phyloP scores from a whole-genome alignment of 2,329 filamentous ascomycete genomes.

The Colletotrichum ledebouriae region DNA sequence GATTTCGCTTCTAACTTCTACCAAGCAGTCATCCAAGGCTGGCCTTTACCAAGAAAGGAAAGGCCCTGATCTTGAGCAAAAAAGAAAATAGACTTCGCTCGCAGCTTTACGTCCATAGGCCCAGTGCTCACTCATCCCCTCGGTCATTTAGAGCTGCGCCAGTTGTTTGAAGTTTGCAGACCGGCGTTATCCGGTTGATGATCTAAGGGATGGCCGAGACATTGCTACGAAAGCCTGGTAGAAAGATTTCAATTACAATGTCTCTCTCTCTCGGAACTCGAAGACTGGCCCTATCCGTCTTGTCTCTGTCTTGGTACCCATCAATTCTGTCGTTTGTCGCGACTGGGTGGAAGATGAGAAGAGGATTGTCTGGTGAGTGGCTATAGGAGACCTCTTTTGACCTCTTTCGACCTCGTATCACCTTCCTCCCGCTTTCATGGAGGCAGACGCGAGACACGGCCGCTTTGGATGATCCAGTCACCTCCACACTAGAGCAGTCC shows the following conservation, averaged over 20 bases:
- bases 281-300: neutral
- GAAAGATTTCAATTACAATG: neutral
- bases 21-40: too few relatives aligned
- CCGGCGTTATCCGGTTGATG: conserved; percentile 3
- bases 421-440: conserved; percentile 7
- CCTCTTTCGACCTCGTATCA: neutral
- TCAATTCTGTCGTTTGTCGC: neutral
- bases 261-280: neutral
- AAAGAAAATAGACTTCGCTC: too few relatives aligned
- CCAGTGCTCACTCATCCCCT: neutral
- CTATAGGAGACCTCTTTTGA: too few relatives aligned
- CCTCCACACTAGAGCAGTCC: neutral
- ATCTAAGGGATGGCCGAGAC: conserved; percentile 32
- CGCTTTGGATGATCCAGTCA: neutral
- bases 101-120: neutral
- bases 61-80: too few relatives aligned
- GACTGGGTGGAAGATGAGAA: neutral
- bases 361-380: conserved; percentile 6
- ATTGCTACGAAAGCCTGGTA: conserved; percentile 11
- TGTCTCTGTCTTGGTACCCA: conserved; percentile 2
- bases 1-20: too few relatives aligned
- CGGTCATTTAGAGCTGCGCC: neutral
- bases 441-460: neutral
- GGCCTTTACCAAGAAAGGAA: too few relatives aligned
- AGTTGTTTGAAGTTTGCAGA: conserved; percentile 2